Base-by-base conservation (phyloP, 2,329 filamentous ascomycete species). In the Curvularia verruculosa region DNA sequence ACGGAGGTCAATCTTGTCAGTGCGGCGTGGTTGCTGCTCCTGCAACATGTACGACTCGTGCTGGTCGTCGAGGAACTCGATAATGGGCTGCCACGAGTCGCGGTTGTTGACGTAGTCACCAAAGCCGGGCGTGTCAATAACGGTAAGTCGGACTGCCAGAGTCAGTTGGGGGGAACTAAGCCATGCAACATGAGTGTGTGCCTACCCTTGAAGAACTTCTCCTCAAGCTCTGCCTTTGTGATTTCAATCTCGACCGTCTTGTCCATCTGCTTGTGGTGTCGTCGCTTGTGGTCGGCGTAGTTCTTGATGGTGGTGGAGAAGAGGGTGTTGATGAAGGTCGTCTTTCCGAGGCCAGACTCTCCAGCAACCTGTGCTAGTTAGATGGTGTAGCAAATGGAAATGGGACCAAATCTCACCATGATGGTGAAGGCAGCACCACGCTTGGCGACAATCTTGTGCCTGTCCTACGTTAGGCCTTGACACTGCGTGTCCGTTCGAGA, bases 231-330 rank as follows among this genome's bases (percentile, higher is more conserved):
- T 58, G 95, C 95, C 87, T 99, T 99, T 79, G 95, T 99, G 78
- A 99, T 99, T 81, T 99, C 95, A 71, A 99, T 99, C 84, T 99
- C 96, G 66, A 99, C 95, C 10, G 95, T 99, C 87, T 98, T 98
- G 84, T 99, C 95, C 70, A 98, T 87, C 84, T 99, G 95, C 88
- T 99, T 99, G 82, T 95, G 91, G 81, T 99, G 95, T 77, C 95
- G 91, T 81, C 92, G 91, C 86, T 96, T 96, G 87, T 99, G 94
- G 81, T 99, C 95, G 86, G 95, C 95, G 80, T 99, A 99, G 87
- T 98, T 99, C 87, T 99, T 99, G 87, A 99, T 99, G 73, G 95
- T 99, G 68, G 96, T 99, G 63, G 95, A 99, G 86, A 99, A 99
- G 60, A 99, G 89, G 59, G 95, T 99, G 88, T 99, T 99, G 88